Base-by-base conservation (phyloP, 257 asterid genomes). In the Haberlea rhodopensis region DNA sequence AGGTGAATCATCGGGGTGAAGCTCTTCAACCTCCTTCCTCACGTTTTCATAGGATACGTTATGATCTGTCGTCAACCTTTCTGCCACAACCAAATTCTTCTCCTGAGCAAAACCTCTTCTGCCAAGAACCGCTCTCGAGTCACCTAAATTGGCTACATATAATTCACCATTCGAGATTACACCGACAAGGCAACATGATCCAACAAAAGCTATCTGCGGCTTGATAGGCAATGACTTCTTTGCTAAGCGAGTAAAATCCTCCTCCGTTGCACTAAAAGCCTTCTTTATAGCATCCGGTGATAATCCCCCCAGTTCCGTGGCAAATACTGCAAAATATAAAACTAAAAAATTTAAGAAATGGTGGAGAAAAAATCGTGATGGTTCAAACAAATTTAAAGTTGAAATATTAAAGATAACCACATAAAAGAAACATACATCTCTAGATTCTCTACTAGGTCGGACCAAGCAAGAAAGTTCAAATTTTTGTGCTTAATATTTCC, bases 81-180 rank as follows among this genome's bases (percentile, higher is more conserved):
- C 96, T 0, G 99, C 96, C 68, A 94, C 89, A 71, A 85, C 85
- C 0, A 78, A 65, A 55, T 52, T 76, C 61, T 31, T 85, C 73
- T 84, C 90, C n/a, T 90, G 92, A 54, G 82, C 88, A 15, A 75
- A 76, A 65, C 83, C 89, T 66, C 74, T 84, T 55, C 91, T 79
- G 19, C 97, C 99, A 18, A 94, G 91, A 68, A 90, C 99, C 40
- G 99, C 97, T 64, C 99, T 92, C 1, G 97, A 92, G 73, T 92
- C 99, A 49, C 99, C 99, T 78, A 89, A 79, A 70, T 89, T 92
- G 0, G 96, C 99, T 21, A 92, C 94, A 34, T 79, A 84, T 69
- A 92, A 60, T 71, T 85, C 74, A 10, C 88, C 95, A 5, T 83
- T 79, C 3, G 97, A 81, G 71, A 94, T 87, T 5, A 95, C 95